Percentiles rank a stretch among this genome's conserved stretches.
Evolutionary conservation across 495 filamentous ascomycete genomes (phyloP).

Genomic region (Penicillium pancosmium): DNA sequence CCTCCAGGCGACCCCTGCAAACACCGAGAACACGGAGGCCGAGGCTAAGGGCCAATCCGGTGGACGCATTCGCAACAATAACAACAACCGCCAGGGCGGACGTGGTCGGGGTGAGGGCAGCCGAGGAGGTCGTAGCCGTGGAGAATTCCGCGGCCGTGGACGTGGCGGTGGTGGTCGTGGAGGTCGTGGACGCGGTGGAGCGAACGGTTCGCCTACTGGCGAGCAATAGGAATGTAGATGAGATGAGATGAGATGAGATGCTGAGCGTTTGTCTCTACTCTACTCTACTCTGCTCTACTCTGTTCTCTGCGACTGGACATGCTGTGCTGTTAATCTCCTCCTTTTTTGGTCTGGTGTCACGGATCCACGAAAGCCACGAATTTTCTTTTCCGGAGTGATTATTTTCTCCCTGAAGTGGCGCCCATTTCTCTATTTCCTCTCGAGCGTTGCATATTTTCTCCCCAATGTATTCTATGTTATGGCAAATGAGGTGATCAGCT

Average conservation of each 20-base stretch:
- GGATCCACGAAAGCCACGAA: conserved; percentile 47
- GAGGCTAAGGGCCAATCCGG: conserved; percentile 69
- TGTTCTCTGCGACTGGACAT: too few relatives aligned
- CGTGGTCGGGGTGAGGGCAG: conserved; percentile 51
- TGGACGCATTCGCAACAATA: conserved; percentile 49
- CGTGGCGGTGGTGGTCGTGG: conserved; percentile 49
- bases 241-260: not conserved
- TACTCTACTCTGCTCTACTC: too few relatives aligned
- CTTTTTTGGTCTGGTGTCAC: conserved; percentile 8
- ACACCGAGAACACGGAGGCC: conserved; percentile 30
- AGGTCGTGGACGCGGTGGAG: conserved; percentile 38
- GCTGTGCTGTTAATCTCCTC: not conserved
- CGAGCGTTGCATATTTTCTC: conserved; percentile 40
- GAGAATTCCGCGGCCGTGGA: conserved; percentile 46
- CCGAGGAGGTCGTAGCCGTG: conserved; percentile 42
- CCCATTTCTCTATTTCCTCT: conserved; percentile 32
- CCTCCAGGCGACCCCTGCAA: conserved; percentile 59
- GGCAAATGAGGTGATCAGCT: conserved; percentile 1
- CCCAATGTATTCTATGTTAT: not conserved
- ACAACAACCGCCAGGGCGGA: conserved; percentile 50
- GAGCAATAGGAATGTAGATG: conserved; percentile 21
- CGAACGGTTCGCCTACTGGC: conserved; percentile 27
- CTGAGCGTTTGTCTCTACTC: not conserved
- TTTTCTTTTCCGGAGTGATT: conserved; percentile 30
- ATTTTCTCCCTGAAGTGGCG: conserved; percentile 40